Conservation (phyloP, 2,329 filamentous ascomycete genomes). For the Pyricularia sp. region DNA sequence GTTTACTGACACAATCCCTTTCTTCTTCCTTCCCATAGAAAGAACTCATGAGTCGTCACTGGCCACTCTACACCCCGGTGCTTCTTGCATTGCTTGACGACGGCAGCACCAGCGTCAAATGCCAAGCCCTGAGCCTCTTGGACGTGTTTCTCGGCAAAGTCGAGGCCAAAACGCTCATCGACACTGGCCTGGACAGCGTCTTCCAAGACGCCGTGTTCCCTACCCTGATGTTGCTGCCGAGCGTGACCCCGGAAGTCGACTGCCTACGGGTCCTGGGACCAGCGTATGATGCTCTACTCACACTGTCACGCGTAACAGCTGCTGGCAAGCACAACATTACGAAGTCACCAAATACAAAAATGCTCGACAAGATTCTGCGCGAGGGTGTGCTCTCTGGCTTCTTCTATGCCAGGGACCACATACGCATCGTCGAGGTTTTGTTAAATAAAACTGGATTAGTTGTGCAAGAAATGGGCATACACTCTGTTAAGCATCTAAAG, state of each 20-base stretch:
- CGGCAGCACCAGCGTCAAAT: constrained; percentile 39
- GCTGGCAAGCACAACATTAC: constrained; percentile 7
- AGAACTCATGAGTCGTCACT: constrained; percentile 41
- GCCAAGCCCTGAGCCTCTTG: constrained; percentile 46
- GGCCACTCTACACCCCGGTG: constrained; percentile 61
- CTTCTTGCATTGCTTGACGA: constrained; percentile 63
- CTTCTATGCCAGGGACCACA: constrained; percentile 49
- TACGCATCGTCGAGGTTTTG: constrained; percentile 46
- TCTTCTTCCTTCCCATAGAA: constrained; percentile 18
- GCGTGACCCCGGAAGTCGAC: constrained; percentile 64
- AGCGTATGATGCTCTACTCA: constrained; percentile 58
- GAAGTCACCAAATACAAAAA: constrained; percentile 10
- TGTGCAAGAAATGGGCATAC: constrained; percentile 48
- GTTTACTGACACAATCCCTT: not conserved
- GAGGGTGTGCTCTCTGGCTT: constrained; percentile 46
- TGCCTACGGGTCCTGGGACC: constrained; percentile 53
- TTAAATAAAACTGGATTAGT: constrained; percentile 38
- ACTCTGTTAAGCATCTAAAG: constrained; percentile 59
- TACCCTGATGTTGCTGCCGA: constrained; percentile 67
- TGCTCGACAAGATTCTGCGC: constrained; percentile 46
- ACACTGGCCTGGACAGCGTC: constrained; percentile 56
- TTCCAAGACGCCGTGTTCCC: constrained; percentile 63
- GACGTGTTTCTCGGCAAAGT: constrained; percentile 44
- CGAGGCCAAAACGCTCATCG: constrained; percentile 40
- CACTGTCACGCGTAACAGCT: constrained; percentile 33